Evolutionary conservation across 2,329 filamentous ascomycete genomes (phyloP), one percentile per base, ranked within the genome.

Genomic region (Pseudocercospora crystallina): DNA sequence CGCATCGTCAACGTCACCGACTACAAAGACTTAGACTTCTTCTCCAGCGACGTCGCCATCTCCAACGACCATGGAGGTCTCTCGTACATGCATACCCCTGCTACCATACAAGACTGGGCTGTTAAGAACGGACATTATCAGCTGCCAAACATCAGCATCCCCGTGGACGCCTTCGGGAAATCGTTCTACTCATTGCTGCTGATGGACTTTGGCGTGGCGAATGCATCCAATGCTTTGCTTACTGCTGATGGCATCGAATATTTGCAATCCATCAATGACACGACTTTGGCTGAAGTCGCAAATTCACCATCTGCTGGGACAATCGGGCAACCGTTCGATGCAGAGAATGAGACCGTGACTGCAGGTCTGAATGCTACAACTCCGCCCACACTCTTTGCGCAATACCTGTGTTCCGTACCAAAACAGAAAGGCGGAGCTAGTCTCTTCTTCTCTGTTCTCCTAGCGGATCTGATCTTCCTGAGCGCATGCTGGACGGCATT

Each of bases 371-470:
- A 29, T n/a, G 43, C 12, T 14, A 36, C 46, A 11, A 17, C 15
- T 8, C 30, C 30, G 10, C 36, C 39, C 14, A 49, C 46, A 11
- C 46, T 49, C 8, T 51, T 46, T 17, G 33, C 48, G 10, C 48
- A 51, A 36, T 51, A 51, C 13, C 31, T 51, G 35, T 51, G 48
- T 35, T 51, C 48, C n/a, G 48, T 51, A 5, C 48, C 48, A 7
- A 51, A 51, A 30, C 35, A 43, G 13, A 51, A 51, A 37, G 36
- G 41, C 5, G 48, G 42, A 8, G 30, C 26, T 26, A 46, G 36
- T 33, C 30, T 51, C 7, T 45, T 51, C 7, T 51, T 51, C 36
- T 20, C 20, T 10, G 42, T 51, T 29, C 10, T 51, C 5, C 34
- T 51, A n/a, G 48, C 48, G 3, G 48, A 51, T 15, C 36, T 51